phyloP scores from a whole-genome alignment of 2,329 filamentous ascomycete species.

The Thielaviopsis euricoi region DNA sequence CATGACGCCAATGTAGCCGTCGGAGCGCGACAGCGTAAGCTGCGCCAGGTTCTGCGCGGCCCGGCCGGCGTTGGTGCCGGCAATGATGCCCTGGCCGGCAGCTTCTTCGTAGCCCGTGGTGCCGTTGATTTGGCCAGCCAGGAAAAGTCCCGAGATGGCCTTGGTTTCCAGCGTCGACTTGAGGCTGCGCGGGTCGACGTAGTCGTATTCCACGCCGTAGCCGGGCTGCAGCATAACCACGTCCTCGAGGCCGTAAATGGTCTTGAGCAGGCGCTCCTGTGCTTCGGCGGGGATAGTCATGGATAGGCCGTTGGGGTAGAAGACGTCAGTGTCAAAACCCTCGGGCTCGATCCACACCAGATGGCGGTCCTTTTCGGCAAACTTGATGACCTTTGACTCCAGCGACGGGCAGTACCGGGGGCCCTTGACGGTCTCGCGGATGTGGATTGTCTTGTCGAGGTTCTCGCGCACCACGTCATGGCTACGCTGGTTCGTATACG shows the following conservation, averaged over 20 bases:
- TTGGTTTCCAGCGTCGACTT: conserved; percentile 90
- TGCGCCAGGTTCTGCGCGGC: conserved; percentile 48
- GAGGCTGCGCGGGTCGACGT: conserved; percentile 82
- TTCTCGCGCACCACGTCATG: conserved; percentile 78
- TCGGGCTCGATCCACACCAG: conserved; percentile 96
- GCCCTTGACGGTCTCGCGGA: conserved; percentile 84
- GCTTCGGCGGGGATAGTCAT: conserved; percentile 89
- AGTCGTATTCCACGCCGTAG: conserved; percentile 97
- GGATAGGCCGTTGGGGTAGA: conserved; percentile 93
- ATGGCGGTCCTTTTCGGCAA: conserved; percentile 62
- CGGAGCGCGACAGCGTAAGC: conserved; percentile 58
- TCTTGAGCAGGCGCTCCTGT: conserved; percentile 71
- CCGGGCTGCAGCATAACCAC: conserved; percentile 86
- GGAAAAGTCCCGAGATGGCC: conserved; percentile 68
- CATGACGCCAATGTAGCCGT: conserved; percentile 97
- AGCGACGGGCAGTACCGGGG: conserved; percentile 91
- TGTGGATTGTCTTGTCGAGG: conserved; percentile 91
- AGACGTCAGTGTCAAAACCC: conserved; percentile 73
- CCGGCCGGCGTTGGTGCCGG: conserved; percentile 88
- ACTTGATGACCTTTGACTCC: conserved; percentile 85
- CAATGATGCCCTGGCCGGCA: conserved; percentile 79
- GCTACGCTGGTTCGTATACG: conserved; percentile 67
- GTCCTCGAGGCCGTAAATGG: conserved; percentile 73
- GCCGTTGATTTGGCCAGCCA: conserved; percentile 95
- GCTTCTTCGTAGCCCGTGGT: conserved; percentile 98